A percentile compares a stretch with the other conserved stretches of the same genome.
phyloP scores from a whole-genome alignment of 352 stramenopile species.

The Blastocystis sp. region DNA sequence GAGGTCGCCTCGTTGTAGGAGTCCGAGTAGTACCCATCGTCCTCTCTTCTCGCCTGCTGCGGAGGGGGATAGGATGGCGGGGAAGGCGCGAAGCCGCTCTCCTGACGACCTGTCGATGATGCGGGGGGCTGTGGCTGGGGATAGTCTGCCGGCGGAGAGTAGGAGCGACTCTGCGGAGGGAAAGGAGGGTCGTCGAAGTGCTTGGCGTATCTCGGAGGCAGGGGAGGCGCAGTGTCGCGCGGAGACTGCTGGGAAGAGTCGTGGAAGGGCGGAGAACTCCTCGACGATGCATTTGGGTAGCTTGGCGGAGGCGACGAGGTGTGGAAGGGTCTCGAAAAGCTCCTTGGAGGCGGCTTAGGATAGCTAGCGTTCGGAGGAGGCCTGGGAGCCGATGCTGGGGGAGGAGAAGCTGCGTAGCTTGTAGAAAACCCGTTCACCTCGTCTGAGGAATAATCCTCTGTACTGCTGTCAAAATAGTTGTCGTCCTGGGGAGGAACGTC shows the following conservation, averaged over 20 bases:
- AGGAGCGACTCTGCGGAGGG: neutral
- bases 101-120: neutral
- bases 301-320: neutral
- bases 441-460: neutral
- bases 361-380: neutral
- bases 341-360: neutral
- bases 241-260: constrained; percentile 60
- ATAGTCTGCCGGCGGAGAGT: neutral
- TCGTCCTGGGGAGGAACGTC: constrained; percentile 68
- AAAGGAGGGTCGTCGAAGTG: neutral
- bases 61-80: neutral
- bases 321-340: neutral
- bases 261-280: neutral
- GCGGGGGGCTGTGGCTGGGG: no score
- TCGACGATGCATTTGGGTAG: neutral
- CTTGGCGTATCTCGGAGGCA: neutral
- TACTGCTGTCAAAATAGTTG: neutral
- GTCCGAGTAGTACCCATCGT: neutral
- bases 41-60: neutral
- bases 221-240: neutral
- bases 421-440: neutral
- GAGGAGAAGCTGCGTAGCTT: neutral
- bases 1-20: neutral
- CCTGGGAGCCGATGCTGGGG: neutral
- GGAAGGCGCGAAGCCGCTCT: neutral